phyloP scores from a whole-genome alignment of 139 green algal genomes.

The Closterium sp. region DNA sequence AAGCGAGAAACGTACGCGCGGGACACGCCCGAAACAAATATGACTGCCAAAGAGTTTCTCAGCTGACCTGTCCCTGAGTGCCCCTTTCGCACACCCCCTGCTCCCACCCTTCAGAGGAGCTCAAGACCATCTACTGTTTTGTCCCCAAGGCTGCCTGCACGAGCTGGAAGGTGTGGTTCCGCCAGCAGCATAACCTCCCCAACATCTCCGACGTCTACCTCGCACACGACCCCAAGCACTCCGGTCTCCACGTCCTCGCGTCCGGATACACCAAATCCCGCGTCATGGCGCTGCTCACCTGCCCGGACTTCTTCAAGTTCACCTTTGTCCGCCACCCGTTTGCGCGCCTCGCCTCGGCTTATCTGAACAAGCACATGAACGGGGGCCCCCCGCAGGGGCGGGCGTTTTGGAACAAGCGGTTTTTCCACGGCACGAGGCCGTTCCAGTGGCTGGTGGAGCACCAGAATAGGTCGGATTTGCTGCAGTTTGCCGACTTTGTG shows the following conservation, averaged over 20 bases:
- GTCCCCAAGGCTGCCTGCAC: slow-evolving; percentile 21
- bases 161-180: slow-evolving; percentile 20
- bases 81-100: neutral
- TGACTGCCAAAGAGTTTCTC: too few relatives aligned
- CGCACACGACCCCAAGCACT: neutral
- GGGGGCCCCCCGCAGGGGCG: neutral
- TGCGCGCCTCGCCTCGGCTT: neutral
- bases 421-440: neutral
- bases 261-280: neutral
- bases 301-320: slow-evolving; percentile 35
- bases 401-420: slow-evolving; percentile 19
- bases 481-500: neutral
- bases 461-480: neutral
- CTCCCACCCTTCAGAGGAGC: neutral
- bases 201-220: neutral
- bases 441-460: neutral
- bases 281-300: slow-evolving; percentile 16
- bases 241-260: neutral
- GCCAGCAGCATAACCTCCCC: neutral
- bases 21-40: too few relatives aligned
- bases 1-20: too few relatives aligned
- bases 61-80: too few relatives aligned
- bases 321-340: slow-evolving; percentile 24
- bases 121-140: slow-evolving; percentile 19
- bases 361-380: slow-evolving; percentile 26